Conservation (phyloP, 2,329 filamentous ascomycete genomes). For the Dryadomyces quercus-mongolicae region DNA sequence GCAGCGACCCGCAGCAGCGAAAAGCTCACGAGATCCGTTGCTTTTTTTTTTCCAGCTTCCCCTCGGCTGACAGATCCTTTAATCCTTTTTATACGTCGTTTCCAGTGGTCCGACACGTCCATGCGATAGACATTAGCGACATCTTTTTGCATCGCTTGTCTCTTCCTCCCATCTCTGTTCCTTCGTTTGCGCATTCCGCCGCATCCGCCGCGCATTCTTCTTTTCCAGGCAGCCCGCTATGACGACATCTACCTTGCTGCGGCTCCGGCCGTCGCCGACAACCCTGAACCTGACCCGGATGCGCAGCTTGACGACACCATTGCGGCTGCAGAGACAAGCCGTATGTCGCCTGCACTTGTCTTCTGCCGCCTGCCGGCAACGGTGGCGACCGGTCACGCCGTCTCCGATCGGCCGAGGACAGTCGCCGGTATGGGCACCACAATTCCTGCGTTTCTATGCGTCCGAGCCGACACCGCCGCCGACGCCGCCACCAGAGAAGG, state of each 20-base stretch:
- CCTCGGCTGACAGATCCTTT: too few relatives aligned
- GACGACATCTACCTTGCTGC: conserved; percentile 1
- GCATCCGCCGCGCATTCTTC: neutral
- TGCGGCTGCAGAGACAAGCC: neutral
- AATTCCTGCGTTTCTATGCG: conserved; percentile 7
- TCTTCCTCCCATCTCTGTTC: neutral
- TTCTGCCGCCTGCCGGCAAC: neutral
- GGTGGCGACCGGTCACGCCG: neutral
- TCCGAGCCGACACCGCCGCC: conserved; percentile 4
- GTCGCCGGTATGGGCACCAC: neutral
- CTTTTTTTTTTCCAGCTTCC: neutral
- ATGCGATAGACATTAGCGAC: too few relatives aligned
- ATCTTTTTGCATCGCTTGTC: neutral
- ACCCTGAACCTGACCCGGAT: neutral
- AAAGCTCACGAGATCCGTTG: neutral
- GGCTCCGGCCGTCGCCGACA: conserved; percentile 2
- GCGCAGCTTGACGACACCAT: neutral
- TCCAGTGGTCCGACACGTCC: too few relatives aligned
- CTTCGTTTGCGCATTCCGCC: neutral
- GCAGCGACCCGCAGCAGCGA: neutral
- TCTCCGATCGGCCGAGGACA: neutral
- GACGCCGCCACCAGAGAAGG: conserved; percentile 1
- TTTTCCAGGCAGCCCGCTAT: neutral
- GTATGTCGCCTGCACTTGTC: neutral
- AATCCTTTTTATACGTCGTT: too few relatives aligned